Percentiles rank a stretch among this genome's conserved stretches.
Conservation (phyloP, 176 grass and related monocot genomes). For the Thinopyrum elongatum region DNA sequence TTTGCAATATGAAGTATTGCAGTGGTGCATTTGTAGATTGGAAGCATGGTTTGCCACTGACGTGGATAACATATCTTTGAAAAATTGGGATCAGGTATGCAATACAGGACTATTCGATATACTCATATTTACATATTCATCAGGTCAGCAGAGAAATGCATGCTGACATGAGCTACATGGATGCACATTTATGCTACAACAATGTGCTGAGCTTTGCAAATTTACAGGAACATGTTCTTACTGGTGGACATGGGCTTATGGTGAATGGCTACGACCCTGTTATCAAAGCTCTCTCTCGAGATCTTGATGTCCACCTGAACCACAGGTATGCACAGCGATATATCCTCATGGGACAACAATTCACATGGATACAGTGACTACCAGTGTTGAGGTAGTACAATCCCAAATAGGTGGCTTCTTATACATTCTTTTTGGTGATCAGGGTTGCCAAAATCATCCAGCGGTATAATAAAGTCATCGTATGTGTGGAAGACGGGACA, state of each 20-base stretch:
- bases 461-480: conserved; percentile 72
- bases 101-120: not conserved
- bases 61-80: conserved; percentile 80
- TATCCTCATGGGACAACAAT: conserved; percentile 7
- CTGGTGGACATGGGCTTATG: conserved; percentile 98
- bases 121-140: not conserved
- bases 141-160: not conserved
- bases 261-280: conserved; percentile 98
- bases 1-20: conserved; percentile 82
- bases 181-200: not conserved
- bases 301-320: conserved; percentile 85
- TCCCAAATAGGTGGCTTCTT: not conserved
- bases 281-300: conserved; percentile 83
- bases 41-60: conserved; percentile 99
- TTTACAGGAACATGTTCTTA: conserved; percentile 94
- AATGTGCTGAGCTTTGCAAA: conserved; percentile 16
- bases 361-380: not conserved
- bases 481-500: conserved; percentile 66
- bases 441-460: conserved; percentile 90
- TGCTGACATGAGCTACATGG: not conserved
- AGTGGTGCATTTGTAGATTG: conserved; percentile 97
- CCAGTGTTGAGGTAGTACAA: not conserved
- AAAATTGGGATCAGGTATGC: conserved; percentile 97
- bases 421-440: not conserved
- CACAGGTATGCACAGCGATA: conserved; percentile 54